Base-by-base conservation (phyloP, 2,329 filamentous ascomycete genomes). In the Cladorrhinum sp. region DNA sequence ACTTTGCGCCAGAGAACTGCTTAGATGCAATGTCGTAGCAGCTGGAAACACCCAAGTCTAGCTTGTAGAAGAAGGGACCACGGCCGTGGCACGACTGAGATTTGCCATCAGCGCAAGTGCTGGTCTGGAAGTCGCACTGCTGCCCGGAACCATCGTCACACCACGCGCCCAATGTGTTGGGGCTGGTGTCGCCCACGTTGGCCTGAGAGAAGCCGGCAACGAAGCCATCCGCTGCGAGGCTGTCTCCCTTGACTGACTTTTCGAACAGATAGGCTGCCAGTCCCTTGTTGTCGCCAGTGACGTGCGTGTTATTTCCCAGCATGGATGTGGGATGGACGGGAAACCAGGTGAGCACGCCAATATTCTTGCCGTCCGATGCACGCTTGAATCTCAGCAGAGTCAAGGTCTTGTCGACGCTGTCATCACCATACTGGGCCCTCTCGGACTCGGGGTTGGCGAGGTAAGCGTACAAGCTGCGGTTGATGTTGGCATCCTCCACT, bases 281-380 rank as follows among this genome's bases (percentile, higher is more conserved):
- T 4, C 93, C 93, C 76, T 97, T 96, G 79, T 97, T 97, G 73
- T 97, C 93, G 25, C 91, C 93, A 2, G 90, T 88, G 52, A 96
- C 86, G 6, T 96, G 80, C 0, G 92, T 96, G 75, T 96, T 96
- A 76, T 96, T 96, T 55, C 90, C 89, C 55, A 92, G 85, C 79
- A 96, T 87, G 1, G 91, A 96, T 0, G 93, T 97, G 38, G 92
- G 92, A 73, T 97, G 93, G 0, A 93, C 91, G 1, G 93, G 85
- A 71, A 93, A 96, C 90, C 92, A 97, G 13, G 91, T 93, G 63
- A 97, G 74, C 2, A 95, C 78, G n/a, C 91, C 92, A 38, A 91
- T 85, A 56, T 87, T 87, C 74, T 89, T 90, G 57, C 83, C 81
- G 69, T 93, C 90, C 1, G 83, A 86, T 1, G 84, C 83, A 41